Percentiles rank a stretch among this genome's conserved stretches.
Conservation (phyloP, 768 basidiomycete genomes). For the Boletellus sp. region DNA sequence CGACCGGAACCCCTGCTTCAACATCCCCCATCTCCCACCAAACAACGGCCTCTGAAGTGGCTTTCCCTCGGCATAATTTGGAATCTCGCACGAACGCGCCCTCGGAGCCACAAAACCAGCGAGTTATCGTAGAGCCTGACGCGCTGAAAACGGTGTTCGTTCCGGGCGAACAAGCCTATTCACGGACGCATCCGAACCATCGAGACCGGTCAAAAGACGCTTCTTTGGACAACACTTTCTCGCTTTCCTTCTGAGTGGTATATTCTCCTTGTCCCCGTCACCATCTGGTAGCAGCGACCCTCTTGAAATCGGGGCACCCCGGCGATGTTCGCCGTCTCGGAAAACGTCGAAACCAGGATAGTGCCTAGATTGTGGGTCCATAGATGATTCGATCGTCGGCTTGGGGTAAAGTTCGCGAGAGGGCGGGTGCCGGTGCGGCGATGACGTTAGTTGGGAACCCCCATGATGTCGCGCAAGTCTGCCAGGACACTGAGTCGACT, state of each 20-base stretch:
- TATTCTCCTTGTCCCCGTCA: conserved; percentile 58
- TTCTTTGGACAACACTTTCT: conserved; percentile 37
- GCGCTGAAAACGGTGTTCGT: conserved; percentile 15
- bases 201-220: conserved; percentile 7
- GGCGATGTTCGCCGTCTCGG: conserved; percentile 37
- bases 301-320: conserved; percentile 1
- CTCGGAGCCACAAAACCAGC: background rate
- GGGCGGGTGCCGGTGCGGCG: conserved; percentile 12
- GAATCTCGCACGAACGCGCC: background rate
- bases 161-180: conserved; percentile 8
- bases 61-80: background rate
- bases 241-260: conserved; percentile 44
- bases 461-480: conserved; percentile 14
- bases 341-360: conserved; percentile 66
- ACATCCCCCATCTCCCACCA: background rate
- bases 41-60: background rate
- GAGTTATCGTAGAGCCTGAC: conserved; percentile 20
- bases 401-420: conserved; percentile 20
- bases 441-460: conserved; percentile 5
- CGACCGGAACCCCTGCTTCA: background rate
- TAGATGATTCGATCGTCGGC: conserved; percentile 37
- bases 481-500: conserved; percentile 32
- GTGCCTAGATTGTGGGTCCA: conserved; percentile 55
- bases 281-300: conserved; percentile 1
- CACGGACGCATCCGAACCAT: conserved; percentile 2